Conservation (phyloP, 139 green algal genomes). For the Micractinium conductrix region DNA sequence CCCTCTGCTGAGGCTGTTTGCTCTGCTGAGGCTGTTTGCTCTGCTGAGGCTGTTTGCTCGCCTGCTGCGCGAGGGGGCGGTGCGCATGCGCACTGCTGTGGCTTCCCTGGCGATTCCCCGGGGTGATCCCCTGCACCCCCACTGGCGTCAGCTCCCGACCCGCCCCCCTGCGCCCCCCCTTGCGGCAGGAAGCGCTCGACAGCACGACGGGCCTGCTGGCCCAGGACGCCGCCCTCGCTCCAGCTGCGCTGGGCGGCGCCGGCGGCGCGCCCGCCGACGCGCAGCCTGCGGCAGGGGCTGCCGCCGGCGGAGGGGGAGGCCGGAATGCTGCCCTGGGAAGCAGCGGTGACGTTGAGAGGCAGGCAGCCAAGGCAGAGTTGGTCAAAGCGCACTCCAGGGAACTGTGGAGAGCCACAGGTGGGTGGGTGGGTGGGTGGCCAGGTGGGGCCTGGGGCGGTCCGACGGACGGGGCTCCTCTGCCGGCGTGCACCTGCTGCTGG, state of each 20-base stretch:
- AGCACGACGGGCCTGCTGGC: neutral
- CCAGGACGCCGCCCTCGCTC: neutral
- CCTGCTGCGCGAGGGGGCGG: too few species aligned
- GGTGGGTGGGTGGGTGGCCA: neutral
- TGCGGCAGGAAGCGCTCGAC: neutral
- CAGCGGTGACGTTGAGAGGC: neutral
- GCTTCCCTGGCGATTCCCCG: too few species aligned
- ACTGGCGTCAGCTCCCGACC: too few species aligned
- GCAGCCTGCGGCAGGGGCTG: neutral
- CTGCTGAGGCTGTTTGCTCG: too few species aligned
- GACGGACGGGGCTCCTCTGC: too few species aligned
- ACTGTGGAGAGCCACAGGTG: slow-evolving; percentile 3
- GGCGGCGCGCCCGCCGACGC: neutral
- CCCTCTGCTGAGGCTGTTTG: neutral
- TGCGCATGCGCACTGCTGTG: too few species aligned
- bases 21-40: neutral
- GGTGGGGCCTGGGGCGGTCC: too few species aligned
- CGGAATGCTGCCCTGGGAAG: neutral
- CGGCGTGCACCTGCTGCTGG: neutral
- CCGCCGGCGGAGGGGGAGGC: neutral
- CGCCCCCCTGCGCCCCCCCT: too few species aligned
- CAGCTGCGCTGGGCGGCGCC: too few species aligned
- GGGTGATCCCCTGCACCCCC: too few species aligned
- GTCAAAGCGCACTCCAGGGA: neutral
- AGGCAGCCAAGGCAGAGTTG: neutral